Evolutionary conservation across 2,329 filamentous ascomycete genomes (phyloP), one percentile per base, ranked within the genome.

Genomic region (Fusarium goolgardi): DNA sequence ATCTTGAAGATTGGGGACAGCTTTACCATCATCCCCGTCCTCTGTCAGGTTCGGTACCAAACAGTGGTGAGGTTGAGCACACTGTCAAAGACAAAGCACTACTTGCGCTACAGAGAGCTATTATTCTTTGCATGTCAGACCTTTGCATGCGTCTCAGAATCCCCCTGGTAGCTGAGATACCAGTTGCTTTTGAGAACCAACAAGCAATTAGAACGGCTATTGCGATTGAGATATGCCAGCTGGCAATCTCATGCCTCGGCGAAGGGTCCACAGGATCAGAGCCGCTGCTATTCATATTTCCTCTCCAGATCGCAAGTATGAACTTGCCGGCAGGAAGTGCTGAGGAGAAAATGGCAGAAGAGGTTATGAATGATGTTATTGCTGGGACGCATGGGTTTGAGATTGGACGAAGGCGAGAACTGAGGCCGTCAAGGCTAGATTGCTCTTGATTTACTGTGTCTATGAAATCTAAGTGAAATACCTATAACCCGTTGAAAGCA

Each of bases 371-470:
- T 4, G 32, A 34, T 3, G 46, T 54, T 16, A 65, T 65, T 45
- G 62, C 62, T 20, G 62, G 47, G 4, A 50, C 18, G 0, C 39
- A 65, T 45, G 61, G 61, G 1, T 65, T 65, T 27, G 62, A 65
- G 47, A 65, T 65, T 10, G 62, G 62, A 11, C 64, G 61, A 21
- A 35, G 37, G n/a, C 43, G 62, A 1, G 46, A 50, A 13, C 40
- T 63, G 20, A 63, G 45, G 5, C 8, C 29, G 4, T 41, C 15
- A 16, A 43, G 23, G 10, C 23, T 25, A 12, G 40, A 25, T 18
- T 43, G 9, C 9, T 43, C 40, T 25, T 43, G 13, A 25, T 12
- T 6, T 1, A 10, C 3, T 11, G 5, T 43, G 8, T 18, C 20
- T 62, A 47, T 34, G 7, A 4, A 7, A 23, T 43, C 23, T 21